Evolutionary conservation across 176 grass and related monocot species (phyloP), one percentile per base, ranked within the genome.

Genomic region (Luzula sylvatica): DNA sequence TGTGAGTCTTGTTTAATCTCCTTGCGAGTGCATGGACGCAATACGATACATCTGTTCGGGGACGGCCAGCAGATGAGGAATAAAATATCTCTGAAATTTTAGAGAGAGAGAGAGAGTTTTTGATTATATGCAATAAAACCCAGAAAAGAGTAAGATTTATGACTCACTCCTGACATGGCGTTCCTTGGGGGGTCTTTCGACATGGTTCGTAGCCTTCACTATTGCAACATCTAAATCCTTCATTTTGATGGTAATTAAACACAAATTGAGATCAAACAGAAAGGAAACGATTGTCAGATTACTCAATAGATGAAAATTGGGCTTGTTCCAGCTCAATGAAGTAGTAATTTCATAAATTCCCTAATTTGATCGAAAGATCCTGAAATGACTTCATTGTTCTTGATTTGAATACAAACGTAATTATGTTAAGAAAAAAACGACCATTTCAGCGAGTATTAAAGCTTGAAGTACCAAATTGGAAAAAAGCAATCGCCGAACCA

Each of bases 1-100:
- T 96, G 53, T 29, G 79, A 11, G 92, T 96, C 81, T 96, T 96
- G 67, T 83, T 59, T 61, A 96, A 56, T 57, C 92, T 78, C 70
- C 85, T 88, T 3, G 80, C 69, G 35, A 86, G 62, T 14, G 90
- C 66, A 45, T 82, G 83, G 27, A 88, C 83, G 27, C 80, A 86
- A 23, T 88, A 95, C 58, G 74, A 84, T 38, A 95, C 64, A 64
- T 95, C 90, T 2, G 80, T 78, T 58, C 77, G 73, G 15, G 83
- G 83, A 8, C 80, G 62, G 26, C 7, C 75, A 1, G 52, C 69
- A 0, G 90, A 86, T 21, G 81, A 82, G 6, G 90, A 58, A n/a
- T 35, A 61, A 68, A 89, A 61, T 67, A 96, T 89, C 68, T 29
- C 85, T 96, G 66, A 50, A 72, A 7, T 35, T 11, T 20, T 8